A percentile compares a stretch with the other conserved stretches of the same genome.
Conservation (phyloP, 2,329 filamentous ascomycete genomes). For the Tolypocladium cylindrosporum region DNA sequence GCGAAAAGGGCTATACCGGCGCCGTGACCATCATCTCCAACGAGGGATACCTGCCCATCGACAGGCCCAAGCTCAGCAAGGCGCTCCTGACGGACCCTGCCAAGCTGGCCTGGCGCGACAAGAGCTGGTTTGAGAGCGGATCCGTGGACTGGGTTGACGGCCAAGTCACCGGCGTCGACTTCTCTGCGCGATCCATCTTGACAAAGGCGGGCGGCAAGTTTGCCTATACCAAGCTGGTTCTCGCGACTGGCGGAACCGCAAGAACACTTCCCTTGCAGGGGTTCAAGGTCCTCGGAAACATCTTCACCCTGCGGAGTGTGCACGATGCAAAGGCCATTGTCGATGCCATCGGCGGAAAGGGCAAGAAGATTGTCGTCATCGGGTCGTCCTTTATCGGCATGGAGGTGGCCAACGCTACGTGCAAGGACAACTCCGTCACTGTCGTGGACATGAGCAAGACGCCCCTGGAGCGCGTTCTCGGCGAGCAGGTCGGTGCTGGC, state of each 20-base stretch:
- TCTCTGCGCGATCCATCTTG: slow-evolving; percentile 59
- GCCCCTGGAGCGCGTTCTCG: slow-evolving; percentile 80
- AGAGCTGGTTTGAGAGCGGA: slow-evolving; percentile 63
- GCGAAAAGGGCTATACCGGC: slow-evolving; percentile 71
- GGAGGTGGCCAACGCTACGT: slow-evolving; percentile 82
- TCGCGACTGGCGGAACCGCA: slow-evolving; percentile 79
- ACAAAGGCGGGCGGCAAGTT: slow-evolving; percentile 64
- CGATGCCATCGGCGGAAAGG: slow-evolving; percentile 66
- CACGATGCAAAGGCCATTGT: slow-evolving; percentile 70
- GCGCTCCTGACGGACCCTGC: slow-evolving; percentile 71
- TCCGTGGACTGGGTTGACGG: slow-evolving; percentile 48
- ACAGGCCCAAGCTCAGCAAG: slow-evolving; percentile 93
- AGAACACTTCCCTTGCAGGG: slow-evolving; percentile 69
- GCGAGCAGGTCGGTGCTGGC: slow-evolving; percentile 67
- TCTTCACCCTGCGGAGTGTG: slow-evolving; percentile 76
- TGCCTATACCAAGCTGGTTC: slow-evolving; percentile 76
- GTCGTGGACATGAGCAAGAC: slow-evolving; percentile 82
- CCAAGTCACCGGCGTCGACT: slow-evolving; percentile 67
- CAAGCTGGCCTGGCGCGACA: slow-evolving; percentile 69
- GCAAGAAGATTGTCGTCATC: slow-evolving; percentile 86
- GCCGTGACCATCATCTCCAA: slow-evolving; percentile 72
- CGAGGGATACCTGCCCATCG: slow-evolving; percentile 81
- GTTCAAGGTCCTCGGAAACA: slow-evolving; percentile 76
- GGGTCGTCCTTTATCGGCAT: slow-evolving; percentile 97
- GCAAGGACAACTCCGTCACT: slow-evolving; percentile 72